Evolutionary conservation across 352 stramenopile species (phyloP).

Genomic region (Pythium grandisporangium): DNA sequence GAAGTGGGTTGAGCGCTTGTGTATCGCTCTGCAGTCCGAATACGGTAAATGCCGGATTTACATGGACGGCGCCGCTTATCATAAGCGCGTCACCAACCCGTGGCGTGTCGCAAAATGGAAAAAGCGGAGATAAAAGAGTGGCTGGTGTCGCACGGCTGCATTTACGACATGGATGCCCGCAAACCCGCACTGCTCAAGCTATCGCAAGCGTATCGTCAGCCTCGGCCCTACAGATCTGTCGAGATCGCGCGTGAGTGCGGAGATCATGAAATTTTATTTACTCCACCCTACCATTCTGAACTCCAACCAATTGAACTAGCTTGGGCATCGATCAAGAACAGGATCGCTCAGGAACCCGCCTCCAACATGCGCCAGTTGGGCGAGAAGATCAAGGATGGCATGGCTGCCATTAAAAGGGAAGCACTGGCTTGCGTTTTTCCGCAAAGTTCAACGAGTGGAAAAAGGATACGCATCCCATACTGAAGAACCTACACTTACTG

Average conservation of each 20-base stretch:
- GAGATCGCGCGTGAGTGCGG: background rate
- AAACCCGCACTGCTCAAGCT: background rate
- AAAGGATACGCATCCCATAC: no score
- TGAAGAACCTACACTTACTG: no score
- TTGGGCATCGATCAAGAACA: slow-evolving; percentile 1
- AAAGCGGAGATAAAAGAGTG: background rate
- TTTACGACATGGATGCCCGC: background rate
- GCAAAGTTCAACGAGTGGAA: no score
- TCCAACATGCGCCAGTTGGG: no score
- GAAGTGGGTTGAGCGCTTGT: slow-evolving; percentile 2
- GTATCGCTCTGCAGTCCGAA: background rate
- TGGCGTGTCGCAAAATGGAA: background rate
- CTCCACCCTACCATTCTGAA: slow-evolving; percentile 1
- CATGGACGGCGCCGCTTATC: slow-evolving; percentile 7
- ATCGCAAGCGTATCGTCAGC: background rate
- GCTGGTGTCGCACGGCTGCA: background rate
- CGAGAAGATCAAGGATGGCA: no score
- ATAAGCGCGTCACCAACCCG: slow-evolving; percentile 1
- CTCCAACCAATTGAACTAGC: slow-evolving; percentile 3
- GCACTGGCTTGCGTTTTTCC: no score
- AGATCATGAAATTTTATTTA: background rate
- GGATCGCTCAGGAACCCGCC: no score
- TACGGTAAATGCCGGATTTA: slow-evolving; percentile 5
- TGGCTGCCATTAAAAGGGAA: no score
- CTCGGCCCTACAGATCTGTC: background rate